Evolutionary conservation across 140 eudicot genomes (phyloP), one percentile per base, ranked within the genome.

Genomic region (Cichorium intybus): DNA sequence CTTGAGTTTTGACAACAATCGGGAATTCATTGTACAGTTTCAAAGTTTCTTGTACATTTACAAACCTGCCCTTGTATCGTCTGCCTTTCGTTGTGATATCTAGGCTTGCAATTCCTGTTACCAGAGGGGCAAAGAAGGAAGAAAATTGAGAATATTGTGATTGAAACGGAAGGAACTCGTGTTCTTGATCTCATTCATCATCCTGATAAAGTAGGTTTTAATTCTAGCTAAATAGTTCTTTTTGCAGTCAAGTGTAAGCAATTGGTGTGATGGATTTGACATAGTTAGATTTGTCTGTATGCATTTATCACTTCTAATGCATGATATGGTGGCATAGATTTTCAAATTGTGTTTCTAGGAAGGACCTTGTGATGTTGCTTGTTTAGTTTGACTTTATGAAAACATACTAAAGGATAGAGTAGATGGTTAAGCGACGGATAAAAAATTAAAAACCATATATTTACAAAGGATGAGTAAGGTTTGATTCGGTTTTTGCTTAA

Each of bases 141-240:
- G 18, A n/a, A 17, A 16, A 29, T 16, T 15, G 12, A 17, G 24
- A 56, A 59, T n/a, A 31, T 57, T 8, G n/a, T 29, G 23, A 61
- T 20, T 8, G 12, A 47, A 47, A 49, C 68, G 35, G 51, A 48
- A 59, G 61, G 61, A 70, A 60, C 12, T 18, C 1, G 24, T 70
- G 45, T 34, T 70, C 6, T 53, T 45, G 67, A 50, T 70, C 61
- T 16, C 49, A 33, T 64, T 64, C 34, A 51, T 52, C 62, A 26
- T 59, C 26, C 14, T 48, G 51, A 34, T 60, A 59, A 60, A 71
- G 6, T 71, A 71, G 77, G 64, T 50, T 51, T 70, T 62, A 20
- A 5, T 51, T 71, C 60, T 71, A 62, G 77, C 56, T 71, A 20
- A 61, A 26, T 62, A 71, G 70, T 51, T 71, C 41, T 68, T 57